phyloP scores from a whole-genome alignment of 108 stramenopile species.

The Skeletonema menzelii region DNA sequence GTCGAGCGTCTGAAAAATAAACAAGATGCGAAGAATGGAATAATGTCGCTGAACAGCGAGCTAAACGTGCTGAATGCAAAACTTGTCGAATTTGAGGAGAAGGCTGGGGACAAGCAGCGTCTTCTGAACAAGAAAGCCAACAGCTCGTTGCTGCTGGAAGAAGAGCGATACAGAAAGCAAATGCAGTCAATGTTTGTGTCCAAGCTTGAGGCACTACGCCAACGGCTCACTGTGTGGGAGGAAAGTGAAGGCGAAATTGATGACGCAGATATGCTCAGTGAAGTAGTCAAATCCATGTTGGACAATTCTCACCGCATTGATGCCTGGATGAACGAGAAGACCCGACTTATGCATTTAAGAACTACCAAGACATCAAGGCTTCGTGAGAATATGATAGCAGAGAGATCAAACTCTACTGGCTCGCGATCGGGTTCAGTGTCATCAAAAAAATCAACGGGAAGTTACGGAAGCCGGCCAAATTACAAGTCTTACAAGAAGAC shows the following conservation, averaged over 20 bases:
- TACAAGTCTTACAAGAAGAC: neutral
- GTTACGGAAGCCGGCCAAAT: slow-evolving; percentile 3
- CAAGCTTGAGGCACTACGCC: slow-evolving; percentile 63
- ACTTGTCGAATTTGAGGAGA: slow-evolving; percentile 76
- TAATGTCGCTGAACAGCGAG: slow-evolving; percentile 81
- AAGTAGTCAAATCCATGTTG: slow-evolving; percentile 73
- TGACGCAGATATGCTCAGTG: slow-evolving; percentile 74
- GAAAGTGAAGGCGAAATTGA: slow-evolving; percentile 50
- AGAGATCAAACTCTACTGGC: neutral
- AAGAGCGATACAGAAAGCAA: slow-evolving; percentile 82
- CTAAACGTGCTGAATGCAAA: slow-evolving; percentile 70
- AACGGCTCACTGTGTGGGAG: slow-evolving; percentile 65
- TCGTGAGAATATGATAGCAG: slow-evolving; percentile 9
- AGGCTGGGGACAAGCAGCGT: slow-evolving; percentile 67
- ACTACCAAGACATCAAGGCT: slow-evolving; percentile 50
- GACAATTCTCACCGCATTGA: slow-evolving; percentile 63
- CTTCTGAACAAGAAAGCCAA: slow-evolving; percentile 71
- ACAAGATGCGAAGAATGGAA: slow-evolving; percentile 79
- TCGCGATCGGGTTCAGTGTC: slow-evolving; percentile 4
- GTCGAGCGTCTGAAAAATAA: slow-evolving; percentile 71
- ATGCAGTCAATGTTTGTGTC: slow-evolving; percentile 76
- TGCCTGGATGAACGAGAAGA: slow-evolving; percentile 69
- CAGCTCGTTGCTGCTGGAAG: slow-evolving; percentile 63
- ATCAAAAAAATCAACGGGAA: slow-evolving; percentile 5
- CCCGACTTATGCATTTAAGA: slow-evolving; percentile 78